Conservation (phyloP, 495 filamentous ascomycete species). For the Hypoxylon crocopeplum region DNA sequence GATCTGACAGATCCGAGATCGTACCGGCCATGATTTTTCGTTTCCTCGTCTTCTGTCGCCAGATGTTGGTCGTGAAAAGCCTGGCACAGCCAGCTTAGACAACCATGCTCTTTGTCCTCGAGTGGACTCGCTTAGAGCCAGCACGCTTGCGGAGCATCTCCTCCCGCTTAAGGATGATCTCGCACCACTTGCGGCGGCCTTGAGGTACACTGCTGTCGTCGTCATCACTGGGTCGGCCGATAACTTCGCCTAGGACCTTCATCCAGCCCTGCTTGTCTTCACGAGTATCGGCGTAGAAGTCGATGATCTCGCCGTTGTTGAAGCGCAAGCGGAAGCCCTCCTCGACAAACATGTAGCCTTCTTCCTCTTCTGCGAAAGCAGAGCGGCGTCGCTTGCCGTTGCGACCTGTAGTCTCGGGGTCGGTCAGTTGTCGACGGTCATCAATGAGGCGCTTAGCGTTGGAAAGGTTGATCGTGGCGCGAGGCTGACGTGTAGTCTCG, state of each 20-base stretch:
- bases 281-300: slow-evolving; percentile 93
- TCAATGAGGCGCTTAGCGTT: slow-evolving; percentile 96
- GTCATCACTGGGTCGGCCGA: slow-evolving; percentile 64
- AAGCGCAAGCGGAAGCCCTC: slow-evolving; percentile 98
- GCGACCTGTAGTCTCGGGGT: slow-evolving; percentile 77
- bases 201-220: slow-evolving; percentile 41
- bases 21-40: slow-evolving; percentile 26
- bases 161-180: slow-evolving; percentile 75
- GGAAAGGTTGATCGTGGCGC: slow-evolving; percentile 93
- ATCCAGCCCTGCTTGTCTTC: slow-evolving; percentile 94
- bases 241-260: slow-evolving; percentile 82
- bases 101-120: slow-evolving; percentile 63
- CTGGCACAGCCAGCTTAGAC: slow-evolving; percentile 38
- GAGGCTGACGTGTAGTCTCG: slow-evolving; percentile 91
- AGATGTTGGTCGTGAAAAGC: slow-evolving; percentile 10
- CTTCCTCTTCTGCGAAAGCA: slow-evolving; percentile 96
- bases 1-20: slow-evolving; percentile 19
- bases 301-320: slow-evolving; percentile 95
- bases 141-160: slow-evolving; percentile 52
- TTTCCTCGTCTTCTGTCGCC: slow-evolving; percentile 29
- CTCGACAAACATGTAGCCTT: slow-evolving; percentile 99
- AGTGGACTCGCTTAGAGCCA: slow-evolving; percentile 52
- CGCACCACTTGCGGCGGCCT: slow-evolving; percentile 75
- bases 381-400: slow-evolving; percentile 84
- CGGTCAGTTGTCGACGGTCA: slow-evolving; percentile 80